phyloP scores from a whole-genome alignment of 345 rosid genomes.

The Geranium brycei region DNA sequence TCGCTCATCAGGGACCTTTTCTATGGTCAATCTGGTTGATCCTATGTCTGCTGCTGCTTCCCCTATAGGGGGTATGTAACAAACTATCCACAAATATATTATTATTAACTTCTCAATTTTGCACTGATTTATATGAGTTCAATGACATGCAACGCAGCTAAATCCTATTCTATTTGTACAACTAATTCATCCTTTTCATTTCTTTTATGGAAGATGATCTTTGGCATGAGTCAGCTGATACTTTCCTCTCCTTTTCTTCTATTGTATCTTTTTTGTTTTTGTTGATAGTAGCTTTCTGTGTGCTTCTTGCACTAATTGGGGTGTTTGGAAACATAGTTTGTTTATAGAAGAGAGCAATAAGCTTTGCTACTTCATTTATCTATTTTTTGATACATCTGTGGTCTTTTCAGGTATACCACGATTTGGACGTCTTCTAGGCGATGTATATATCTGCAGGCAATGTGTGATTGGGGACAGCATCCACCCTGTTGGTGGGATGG shows the following conservation, averaged over 20 bases:
- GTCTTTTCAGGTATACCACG: constrained; percentile 76
- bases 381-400: constrained; percentile 3
- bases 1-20: constrained; percentile 64
- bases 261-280: no score
- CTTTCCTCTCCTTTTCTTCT: neutral
- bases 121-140: neutral
- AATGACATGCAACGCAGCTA: neutral
- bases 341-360: neutral
- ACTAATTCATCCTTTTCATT: neutral
- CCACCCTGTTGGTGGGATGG: constrained; percentile 81
- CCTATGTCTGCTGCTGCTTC: constrained; percentile 98
- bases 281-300: neutral
- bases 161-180: neutral
- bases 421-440: constrained; percentile 82
- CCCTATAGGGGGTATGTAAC: constrained; percentile 80
- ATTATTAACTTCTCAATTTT: no score
- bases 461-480: constrained; percentile 84
- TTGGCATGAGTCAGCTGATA: neutral
- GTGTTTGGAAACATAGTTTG: no score
- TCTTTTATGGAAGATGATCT: neutral
- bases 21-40: constrained; percentile 93
- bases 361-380: constrained; percentile 1
- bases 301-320: neutral
- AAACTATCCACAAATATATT: neutral
- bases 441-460: constrained; percentile 70